Evolutionary conservation across 495 filamentous ascomycete genomes (phyloP).

Genomic region (Cetradonia linearis): DNA sequence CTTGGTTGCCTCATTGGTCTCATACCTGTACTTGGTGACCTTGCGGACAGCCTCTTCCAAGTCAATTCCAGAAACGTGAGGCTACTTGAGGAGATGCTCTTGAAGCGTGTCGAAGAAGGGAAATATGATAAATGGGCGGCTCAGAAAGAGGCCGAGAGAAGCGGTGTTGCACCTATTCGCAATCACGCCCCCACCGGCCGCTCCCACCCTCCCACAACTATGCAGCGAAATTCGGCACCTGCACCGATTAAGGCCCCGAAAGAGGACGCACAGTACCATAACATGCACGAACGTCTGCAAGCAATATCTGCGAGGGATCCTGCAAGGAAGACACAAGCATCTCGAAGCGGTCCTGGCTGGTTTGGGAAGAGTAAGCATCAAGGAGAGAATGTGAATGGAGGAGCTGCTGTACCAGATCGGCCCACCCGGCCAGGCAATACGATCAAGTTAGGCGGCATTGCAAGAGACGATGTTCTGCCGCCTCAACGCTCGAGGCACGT

Average conservation of each 20-base stretch:
- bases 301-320: neutral
- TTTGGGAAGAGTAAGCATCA: neutral
- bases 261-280: neutral
- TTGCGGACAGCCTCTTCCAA: constrained; percentile 59
- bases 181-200: too few species aligned
- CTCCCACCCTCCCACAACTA: too few species aligned
- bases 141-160: too few species aligned
- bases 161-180: too few species aligned
- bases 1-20: constrained; percentile 75
- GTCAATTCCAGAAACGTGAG: constrained; percentile 71
- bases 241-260: neutral
- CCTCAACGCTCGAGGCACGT: too few species aligned
- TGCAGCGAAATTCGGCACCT: neutral
- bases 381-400: neutral
- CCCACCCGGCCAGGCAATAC: too few species aligned
- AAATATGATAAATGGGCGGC: too few species aligned
- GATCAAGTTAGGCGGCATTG: too few species aligned
- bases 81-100: constrained; percentile 60
- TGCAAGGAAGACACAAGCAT: neutral
- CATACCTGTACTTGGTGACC: constrained; percentile 74
- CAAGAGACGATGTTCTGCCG: too few species aligned
- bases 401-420: too few species aligned
- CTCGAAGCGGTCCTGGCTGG: neutral
- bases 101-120: constrained; percentile 46
- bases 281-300: neutral